A percentile compares a stretch with the other conserved stretches of the same genome.
These are phyloP conservation scores for Gossypium australe DNA, from an alignment of 345 rosid species.

Conservation along the genomic window DNA sequence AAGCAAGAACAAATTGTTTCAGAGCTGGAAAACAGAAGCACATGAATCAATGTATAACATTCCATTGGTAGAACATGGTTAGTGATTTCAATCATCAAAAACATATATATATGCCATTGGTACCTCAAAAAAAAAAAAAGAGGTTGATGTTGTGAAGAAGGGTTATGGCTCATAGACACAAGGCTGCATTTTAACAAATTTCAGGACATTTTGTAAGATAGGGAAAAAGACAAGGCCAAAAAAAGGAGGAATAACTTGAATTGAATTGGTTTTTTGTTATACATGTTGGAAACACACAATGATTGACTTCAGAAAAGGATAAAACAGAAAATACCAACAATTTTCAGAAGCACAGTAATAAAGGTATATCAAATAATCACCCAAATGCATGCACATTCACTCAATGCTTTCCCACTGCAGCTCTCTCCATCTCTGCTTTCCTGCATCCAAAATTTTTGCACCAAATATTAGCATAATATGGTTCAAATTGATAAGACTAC, in stretches of 20 bases:
- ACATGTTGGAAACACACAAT: constrained; percentile 27
- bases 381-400: constrained; percentile 16
- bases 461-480: background rate
- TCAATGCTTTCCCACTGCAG: constrained; percentile 4
- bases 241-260: constrained; percentile 2
- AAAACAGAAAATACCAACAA: constrained; percentile 19
- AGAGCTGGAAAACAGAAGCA: no score
- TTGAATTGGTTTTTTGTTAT: constrained; percentile 22
- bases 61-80: no score
- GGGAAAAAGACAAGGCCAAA: background rate
- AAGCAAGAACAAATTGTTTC: background rate
- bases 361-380: constrained; percentile 2
- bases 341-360: constrained; percentile 17
- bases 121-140: background rate
- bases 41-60: no score
- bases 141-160: background rate
- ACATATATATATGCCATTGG: no score
- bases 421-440: constrained; percentile 14
- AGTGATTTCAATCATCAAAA: no score
- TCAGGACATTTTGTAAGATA: background rate
- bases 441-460: constrained; percentile 17
- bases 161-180: no score
- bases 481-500: background rate
- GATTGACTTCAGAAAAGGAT: constrained; percentile 24
- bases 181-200: constrained; percentile 17